Percentiles rank a stretch among this genome's conserved stretches.
Conservation (phyloP, 2,329 filamentous ascomycete species). For the Coniochaeta hoffmannii region DNA sequence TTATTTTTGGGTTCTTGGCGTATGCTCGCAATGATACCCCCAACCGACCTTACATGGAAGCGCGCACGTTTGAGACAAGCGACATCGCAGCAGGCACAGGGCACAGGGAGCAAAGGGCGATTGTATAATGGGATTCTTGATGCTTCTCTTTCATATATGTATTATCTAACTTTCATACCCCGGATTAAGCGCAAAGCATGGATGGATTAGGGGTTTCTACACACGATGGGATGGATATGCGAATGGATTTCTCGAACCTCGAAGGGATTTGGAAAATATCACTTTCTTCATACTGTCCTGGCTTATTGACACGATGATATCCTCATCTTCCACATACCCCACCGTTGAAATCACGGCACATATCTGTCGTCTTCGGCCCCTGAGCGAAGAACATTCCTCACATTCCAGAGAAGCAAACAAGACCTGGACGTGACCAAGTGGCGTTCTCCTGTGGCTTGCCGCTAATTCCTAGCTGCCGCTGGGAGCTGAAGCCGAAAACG, state of each 20-base stretch:
- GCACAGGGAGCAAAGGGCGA: not conserved
- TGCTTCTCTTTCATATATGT: not conserved
- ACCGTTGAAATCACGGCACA: not conserved
- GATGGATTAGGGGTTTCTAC: not conserved
- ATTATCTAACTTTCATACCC: not conserved
- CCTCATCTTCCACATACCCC: not conserved
- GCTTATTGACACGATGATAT: not conserved
- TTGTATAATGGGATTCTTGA: not conserved
- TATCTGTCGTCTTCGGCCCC: not conserved
- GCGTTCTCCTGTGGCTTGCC: not conserved
- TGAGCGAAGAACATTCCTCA: not conserved
- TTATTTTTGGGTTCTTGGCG: not conserved
- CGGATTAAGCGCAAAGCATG: not conserved
- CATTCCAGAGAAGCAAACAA: not conserved
- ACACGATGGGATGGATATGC: not conserved
- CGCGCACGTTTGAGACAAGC: not conserved
- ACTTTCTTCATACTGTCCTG: not conserved
- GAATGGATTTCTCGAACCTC: not conserved
- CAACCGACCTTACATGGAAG: not conserved
- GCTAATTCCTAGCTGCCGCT: not conserved
- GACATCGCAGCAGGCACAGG: not conserved
- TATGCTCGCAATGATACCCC: constrained; percentile 1
- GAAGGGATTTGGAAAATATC: not conserved
- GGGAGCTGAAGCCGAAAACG: not conserved
- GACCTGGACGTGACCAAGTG: not conserved